Evolutionary conservation across 768 basidiomycete species (phyloP).

Genomic region (Podaxis sp.): DNA sequence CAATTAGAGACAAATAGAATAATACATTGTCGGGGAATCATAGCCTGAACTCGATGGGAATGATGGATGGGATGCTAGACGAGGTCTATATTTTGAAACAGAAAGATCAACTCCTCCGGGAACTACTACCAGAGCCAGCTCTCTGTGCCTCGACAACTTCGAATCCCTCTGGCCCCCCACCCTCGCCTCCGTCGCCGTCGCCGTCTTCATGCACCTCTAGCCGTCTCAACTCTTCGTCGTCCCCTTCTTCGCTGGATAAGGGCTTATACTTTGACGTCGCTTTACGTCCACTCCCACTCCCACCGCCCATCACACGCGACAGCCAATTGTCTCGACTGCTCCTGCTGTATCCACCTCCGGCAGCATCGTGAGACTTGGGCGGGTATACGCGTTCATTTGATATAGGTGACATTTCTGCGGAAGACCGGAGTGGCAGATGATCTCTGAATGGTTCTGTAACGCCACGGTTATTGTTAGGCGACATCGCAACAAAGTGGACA

Average conservation of each 20-base stretch:
- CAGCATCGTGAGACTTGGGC: background rate
- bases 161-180: constrained; percentile 1
- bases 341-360: background rate
- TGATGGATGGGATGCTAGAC: background rate
- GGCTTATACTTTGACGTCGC: constrained; percentile 2
- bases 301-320: background rate
- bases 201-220: background rate
- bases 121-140: background rate
- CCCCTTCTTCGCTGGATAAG: background rate
- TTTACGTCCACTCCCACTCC: background rate
- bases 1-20: background rate
- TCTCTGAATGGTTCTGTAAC: constrained; percentile 13
- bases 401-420: constrained; percentile 8
- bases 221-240: constrained; percentile 9
- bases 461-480: background rate
- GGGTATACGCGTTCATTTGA: background rate
- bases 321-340: background rate
- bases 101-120: background rate
- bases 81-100: background rate
- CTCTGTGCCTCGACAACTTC: constrained; percentile 5
- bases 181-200: background rate
- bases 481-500: background rate
- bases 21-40: background rate
- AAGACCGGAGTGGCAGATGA: constrained; percentile 14
- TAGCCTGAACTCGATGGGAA: background rate